Base-by-base conservation (phyloP, 2,329 filamentous ascomycete species). In the Xylariaceae sp. region DNA sequence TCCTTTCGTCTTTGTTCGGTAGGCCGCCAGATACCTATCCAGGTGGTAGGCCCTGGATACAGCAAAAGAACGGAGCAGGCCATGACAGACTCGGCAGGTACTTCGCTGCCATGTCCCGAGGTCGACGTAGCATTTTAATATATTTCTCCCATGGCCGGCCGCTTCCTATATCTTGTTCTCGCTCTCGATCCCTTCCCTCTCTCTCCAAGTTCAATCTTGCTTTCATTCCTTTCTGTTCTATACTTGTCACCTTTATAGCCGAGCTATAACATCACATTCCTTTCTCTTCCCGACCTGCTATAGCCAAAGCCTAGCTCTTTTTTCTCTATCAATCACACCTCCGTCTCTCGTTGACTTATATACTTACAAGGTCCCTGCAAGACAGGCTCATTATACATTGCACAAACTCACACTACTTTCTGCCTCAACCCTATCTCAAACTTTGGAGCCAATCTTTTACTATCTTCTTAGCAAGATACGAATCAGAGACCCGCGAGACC, bases 291-390 rank as follows among this genome's bases (percentile, higher is more conserved):
- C 38, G 18, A 38, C 15, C 48, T 19, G 33, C 39, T 35, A n/a
- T 48, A 51, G 35, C 33, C 11, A 38, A 38, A 14, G 15, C 39
- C 6, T 48, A 53, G 50, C 45, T 45, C 42, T 50, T 40, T 51
- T 53, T 32, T 49, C 53, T 53, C 46, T 39, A 39, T 49, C 39
- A 33, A 39, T 38, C 33, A 19, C 33, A 46, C 49, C 41, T 59
- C 57, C 53, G 58, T 61, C 61, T 53, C 54, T 63, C 60, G 39
- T 51, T 60, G 57, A 45, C 45, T 38, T 54, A 56, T 52, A 56
- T 61, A 55, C 48, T 48, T 46, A 48, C 54, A 45, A 47, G 36
- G 51, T 55, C 47, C 58, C 59, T 62, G 60, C 61, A 44, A 62
- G 60, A 54, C 61, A 59, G 61, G 58, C 33, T 36, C 36, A 31